Evolutionary conservation across 352 stramenopile genomes (phyloP).

Genomic region (Phytophthora pini): DNA sequence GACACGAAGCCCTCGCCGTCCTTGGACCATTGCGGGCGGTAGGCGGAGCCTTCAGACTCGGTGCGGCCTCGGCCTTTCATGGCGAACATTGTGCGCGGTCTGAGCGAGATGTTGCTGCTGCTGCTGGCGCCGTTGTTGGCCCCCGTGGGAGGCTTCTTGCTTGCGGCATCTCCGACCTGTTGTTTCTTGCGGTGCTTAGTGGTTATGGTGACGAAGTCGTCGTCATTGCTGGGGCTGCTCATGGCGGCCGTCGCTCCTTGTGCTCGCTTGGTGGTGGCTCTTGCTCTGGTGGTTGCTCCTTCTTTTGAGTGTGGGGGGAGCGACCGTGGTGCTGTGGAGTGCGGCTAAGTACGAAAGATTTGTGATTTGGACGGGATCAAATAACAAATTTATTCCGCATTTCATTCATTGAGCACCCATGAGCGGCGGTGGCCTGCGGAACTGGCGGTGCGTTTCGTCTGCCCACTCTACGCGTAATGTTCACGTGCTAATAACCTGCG

Average conservation of each 20-base stretch:
- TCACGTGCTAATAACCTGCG: neutral
- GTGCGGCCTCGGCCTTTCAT: slow-evolving; percentile 83
- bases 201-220: slow-evolving; percentile 83
- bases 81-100: slow-evolving; percentile 90
- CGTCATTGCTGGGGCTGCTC: slow-evolving; percentile 52
- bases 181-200: slow-evolving; percentile 78
- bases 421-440: slow-evolving; percentile 39
- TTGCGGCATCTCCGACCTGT: slow-evolving; percentile 11
- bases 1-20: slow-evolving; percentile 86
- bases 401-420: slow-evolving; percentile 2
- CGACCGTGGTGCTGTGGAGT: neutral
- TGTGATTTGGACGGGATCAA: slow-evolving; percentile 4
- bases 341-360: neutral
- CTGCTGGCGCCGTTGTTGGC: slow-evolving; percentile 13
- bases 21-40: slow-evolving; percentile 88
- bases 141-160: slow-evolving; percentile 32
- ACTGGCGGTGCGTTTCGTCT: slow-evolving; percentile 44
- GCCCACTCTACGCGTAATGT: neutral
- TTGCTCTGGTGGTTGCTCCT: slow-evolving; percentile 17
- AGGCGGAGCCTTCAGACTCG: slow-evolving; percentile 71
- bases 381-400: neutral
- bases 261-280: slow-evolving; percentile 17
- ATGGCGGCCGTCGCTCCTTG: slow-evolving; percentile 17
- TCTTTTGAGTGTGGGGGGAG: slow-evolving; percentile 21
- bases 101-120: slow-evolving; percentile 62